A percentile compares a stretch with the other conserved stretches of the same genome.
Evolutionary conservation across 805 yeast species (phyloP).

Genomic region (Zygotorulaspora sp.): DNA sequence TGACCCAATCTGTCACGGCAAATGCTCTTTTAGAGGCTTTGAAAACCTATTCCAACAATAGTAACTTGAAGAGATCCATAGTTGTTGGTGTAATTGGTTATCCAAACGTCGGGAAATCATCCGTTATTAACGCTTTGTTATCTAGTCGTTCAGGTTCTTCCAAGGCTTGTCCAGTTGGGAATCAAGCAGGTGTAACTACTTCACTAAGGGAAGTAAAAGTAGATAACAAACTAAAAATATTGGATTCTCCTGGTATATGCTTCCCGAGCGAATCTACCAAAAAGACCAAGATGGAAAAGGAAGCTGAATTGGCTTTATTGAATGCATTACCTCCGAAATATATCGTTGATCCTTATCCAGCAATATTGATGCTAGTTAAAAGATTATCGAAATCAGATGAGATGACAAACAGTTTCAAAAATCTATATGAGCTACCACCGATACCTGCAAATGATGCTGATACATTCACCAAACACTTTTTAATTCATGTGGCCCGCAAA

Average conservation of each 20-base stretch:
- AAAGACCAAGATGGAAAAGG: constrained; percentile 56
- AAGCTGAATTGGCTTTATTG: constrained; percentile 82
- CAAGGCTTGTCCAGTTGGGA: constrained; percentile 92
- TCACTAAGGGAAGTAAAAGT: constrained; percentile 86
- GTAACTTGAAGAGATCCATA: constrained; percentile 82
- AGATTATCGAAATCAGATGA: constrained; percentile 67
- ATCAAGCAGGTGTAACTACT: constrained; percentile 96
- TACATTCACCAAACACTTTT: constrained; percentile 76
- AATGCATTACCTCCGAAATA: constrained; percentile 88
- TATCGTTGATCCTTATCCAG: constrained; percentile 77
- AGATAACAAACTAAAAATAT: constrained; percentile 79
- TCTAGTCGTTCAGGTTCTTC: constrained; percentile 64
- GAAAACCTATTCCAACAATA: constrained; percentile 77
- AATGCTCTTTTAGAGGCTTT: constrained; percentile 69
- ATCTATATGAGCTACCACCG: constrained; percentile 74
- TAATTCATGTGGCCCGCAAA: constrained; percentile 88
- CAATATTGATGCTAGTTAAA: constrained; percentile 71
- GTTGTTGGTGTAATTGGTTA: constrained; percentile 95
- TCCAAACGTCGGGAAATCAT: constrained; percentile 96
- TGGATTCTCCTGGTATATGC: constrained; percentile 97
- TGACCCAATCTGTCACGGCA: constrained; percentile 70
- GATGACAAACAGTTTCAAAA: constrained; percentile 72
- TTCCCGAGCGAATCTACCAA: constrained; percentile 69
- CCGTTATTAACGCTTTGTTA: constrained; percentile 84
- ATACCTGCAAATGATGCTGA: constrained; percentile 66